Evolutionary conservation across 2,329 filamentous ascomycete genomes (phyloP).

Genomic region (Cyphellophora europaea): DNA sequence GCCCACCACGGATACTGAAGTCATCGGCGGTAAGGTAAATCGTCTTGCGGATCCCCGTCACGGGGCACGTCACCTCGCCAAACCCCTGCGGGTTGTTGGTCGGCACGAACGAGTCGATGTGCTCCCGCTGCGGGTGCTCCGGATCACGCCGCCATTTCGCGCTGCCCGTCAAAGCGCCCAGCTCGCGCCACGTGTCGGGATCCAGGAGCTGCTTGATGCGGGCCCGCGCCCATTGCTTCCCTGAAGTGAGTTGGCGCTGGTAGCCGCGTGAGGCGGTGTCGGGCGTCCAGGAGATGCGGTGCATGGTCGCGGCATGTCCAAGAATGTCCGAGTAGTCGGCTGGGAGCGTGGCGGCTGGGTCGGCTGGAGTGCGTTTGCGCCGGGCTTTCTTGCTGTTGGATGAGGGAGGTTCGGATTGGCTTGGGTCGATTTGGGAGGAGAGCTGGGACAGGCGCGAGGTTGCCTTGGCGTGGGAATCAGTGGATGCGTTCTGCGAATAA

Average conservation of each 20-base stretch:
- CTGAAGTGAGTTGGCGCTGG: conserved; percentile 52
- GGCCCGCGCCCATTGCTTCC: conserved; percentile 58
- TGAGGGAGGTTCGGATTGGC: conserved; percentile 9
- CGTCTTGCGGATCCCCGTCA: conserved; percentile 26
- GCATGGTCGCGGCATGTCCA: conserved; percentile 44
- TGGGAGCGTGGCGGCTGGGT: conserved; percentile 29
- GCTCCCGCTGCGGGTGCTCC: conserved; percentile 32
- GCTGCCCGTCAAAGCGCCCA: conserved; percentile 51
- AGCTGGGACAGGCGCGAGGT: conserved; percentile 37
- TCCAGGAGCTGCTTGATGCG: conserved; percentile 52
- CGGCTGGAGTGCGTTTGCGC: conserved; percentile 3
- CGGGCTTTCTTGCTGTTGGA: conserved; percentile 23
- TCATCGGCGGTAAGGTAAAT: conserved; percentile 56
- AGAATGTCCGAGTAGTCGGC: conserved; percentile 55
- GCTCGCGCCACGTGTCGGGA: conserved; percentile 45
- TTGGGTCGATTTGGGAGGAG: conserved; percentile 30
- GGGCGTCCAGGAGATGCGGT: conserved; percentile 45
- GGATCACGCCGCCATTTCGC: conserved; percentile 39
- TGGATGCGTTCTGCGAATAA: conserved; percentile 6
- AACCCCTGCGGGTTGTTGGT: conserved; percentile 56
- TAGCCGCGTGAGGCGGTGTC: conserved; percentile 47
- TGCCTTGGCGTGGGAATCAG: conserved; percentile 1
- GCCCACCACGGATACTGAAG: conserved; percentile 53
- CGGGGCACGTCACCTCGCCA: conserved; percentile 31
- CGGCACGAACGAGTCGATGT: conserved; percentile 44